phyloP scores from a whole-genome alignment of 306 rosid species.

The Rosa persica region DNA sequence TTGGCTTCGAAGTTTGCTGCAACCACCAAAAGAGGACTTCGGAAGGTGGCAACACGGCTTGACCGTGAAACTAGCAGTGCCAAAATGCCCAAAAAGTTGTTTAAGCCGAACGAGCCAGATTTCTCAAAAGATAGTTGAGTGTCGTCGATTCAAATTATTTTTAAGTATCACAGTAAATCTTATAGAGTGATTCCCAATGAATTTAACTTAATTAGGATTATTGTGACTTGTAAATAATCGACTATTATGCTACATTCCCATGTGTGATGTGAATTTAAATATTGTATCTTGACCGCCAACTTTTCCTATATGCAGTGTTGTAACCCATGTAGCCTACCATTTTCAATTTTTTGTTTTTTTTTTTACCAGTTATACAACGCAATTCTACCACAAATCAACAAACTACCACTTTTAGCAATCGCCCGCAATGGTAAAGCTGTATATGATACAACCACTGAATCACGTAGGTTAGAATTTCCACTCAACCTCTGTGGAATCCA shows the following conservation, averaged over 20 bases:
- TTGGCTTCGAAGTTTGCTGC: slow-evolving; percentile 77
- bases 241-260: neutral
- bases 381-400: too few species aligned
- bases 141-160: neutral
- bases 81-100: slow-evolving; percentile 75
- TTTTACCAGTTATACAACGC: too few species aligned
- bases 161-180: neutral
- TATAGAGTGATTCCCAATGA: neutral
- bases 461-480: too few species aligned
- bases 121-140: slow-evolving; percentile 46
- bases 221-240: neutral
- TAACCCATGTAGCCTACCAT: too few species aligned
- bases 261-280: too few species aligned
- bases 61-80: slow-evolving; percentile 53
- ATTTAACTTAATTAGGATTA: neutral
- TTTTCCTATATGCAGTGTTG: too few species aligned
- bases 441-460: too few species aligned
- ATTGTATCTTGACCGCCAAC: too few species aligned
- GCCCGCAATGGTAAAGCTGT: too few species aligned
- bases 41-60: slow-evolving; percentile 34
- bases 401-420: too few species aligned
- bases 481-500: too few species aligned
- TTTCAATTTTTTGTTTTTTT: too few species aligned
- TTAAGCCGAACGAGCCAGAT: slow-evolving; percentile 87
- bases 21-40: slow-evolving; percentile 56